Base-by-base conservation (phyloP, 2,329 filamentous ascomycete species). In the Alternaria sp. region DNA sequence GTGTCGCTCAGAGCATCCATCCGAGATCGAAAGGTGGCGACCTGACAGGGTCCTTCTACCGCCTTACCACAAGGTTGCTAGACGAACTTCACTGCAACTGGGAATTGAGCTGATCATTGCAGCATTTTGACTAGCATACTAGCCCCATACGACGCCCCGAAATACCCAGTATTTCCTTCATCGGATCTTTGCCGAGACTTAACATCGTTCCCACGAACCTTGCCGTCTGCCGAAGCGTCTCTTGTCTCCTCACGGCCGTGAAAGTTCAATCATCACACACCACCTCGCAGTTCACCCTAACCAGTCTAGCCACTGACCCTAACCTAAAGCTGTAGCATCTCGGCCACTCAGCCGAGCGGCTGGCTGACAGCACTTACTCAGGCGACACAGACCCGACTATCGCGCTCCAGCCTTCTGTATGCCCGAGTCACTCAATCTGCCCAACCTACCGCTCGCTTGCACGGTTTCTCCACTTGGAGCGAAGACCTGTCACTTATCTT, bases 11-110 rank as follows among this genome's bases (percentile, higher is more conserved):
- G 59, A 62, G 64, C 67, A 61, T 59, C 50, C 46, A 45, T 66
- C 69, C 66, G 67, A 72, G 67, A 72, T 72, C 63, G 65, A 70
- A 71, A 61, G 66, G 68, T 75, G 73, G 74, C 74, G 61, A 76
- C 57, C 57, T 61, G 56, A 62, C 70, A 69, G 66, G 69, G 72
- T 46, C 58, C 57, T 54, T 66, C 55, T 62, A 59, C 64, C 65
- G 66, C 72, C 70, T 69, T 66, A 72, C 69, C 69, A 63, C 62
- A 67, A 68, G 25, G 54, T 54, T 67, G 60, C 69, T 67, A 67
- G 66, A 58, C 61, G 28, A 49, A 60, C 65, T 61, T 57, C 58
- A 59, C 59, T 65, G 59, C 65, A 65, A 58, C 71, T 71, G 65
- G 70, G 62, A 69, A 65, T 67, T 66, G 61, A 65, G 70, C 72